A percentile compares a stretch with the other conserved stretches of the same genome.
phyloP scores from a whole-genome alignment of 129 eudicot genomes.

The Mikania micrantha region DNA sequence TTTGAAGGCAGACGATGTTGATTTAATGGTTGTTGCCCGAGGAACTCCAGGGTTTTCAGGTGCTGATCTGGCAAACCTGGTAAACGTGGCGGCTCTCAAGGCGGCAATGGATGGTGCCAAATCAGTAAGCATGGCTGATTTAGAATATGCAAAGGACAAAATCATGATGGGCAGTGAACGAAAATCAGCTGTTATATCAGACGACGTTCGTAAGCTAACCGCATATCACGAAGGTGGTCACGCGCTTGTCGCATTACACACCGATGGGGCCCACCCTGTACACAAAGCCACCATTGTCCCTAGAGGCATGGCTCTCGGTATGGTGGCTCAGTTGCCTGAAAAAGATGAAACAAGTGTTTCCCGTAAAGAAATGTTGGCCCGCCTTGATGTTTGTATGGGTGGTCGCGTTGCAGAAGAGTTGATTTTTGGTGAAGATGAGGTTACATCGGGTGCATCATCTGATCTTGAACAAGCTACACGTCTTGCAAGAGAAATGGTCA shows the following conservation, averaged over 20 bases:
- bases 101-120: slow-evolving; percentile 99
- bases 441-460: slow-evolving; percentile 86
- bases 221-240: slow-evolving; percentile 99
- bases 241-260: slow-evolving; percentile 85
- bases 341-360: slow-evolving; percentile 81
- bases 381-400: slow-evolving; percentile 89
- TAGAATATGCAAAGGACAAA: slow-evolving; percentile 85
- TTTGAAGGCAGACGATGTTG: slow-evolving; percentile 87
- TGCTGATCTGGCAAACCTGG: slow-evolving; percentile 93
- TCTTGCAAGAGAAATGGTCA: slow-evolving; percentile 89
- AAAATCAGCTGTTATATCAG: slow-evolving; percentile 88
- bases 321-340: slow-evolving; percentile 91
- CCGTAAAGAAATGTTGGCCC: slow-evolving; percentile 89
- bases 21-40: slow-evolving; percentile 77
- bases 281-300: slow-evolving; percentile 99
- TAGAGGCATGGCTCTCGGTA: slow-evolving; percentile 83
- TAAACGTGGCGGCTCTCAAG: slow-evolving; percentile 92
- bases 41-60: slow-evolving; percentile 99
- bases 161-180: slow-evolving; percentile 99
- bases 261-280: slow-evolving; percentile 92
- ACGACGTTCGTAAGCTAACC: slow-evolving; percentile 71
- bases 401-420: slow-evolving; percentile 98
- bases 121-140: slow-evolving; percentile 70
- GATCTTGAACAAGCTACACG: slow-evolving; percentile 79
- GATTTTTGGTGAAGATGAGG: slow-evolving; percentile 85